phyloP scores from a whole-genome alignment of 2,329 filamentous ascomycete genomes.

The Knufia fluminis region DNA sequence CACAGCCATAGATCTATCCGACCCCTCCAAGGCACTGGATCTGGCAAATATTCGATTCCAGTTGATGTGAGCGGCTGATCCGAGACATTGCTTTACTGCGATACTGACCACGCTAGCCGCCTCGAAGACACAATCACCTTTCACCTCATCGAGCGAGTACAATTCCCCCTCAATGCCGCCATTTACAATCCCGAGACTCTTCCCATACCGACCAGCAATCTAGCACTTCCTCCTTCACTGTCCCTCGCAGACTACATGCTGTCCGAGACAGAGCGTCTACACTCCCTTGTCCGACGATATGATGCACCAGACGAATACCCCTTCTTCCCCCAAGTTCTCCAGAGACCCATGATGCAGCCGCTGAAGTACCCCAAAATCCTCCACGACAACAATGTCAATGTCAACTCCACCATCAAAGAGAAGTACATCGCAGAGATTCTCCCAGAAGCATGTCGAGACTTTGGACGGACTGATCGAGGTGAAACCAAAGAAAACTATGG shows the following conservation, averaged over 20 bases:
- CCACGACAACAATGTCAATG: slow-evolving; percentile 78
- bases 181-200: slow-evolving; percentile 81
- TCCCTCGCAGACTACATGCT: slow-evolving; percentile 94
- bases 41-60: slow-evolving; percentile 87
- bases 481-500: slow-evolving; percentile 93
- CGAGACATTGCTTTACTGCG: not conserved
- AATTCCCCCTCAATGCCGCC: slow-evolving; percentile 83
- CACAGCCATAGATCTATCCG: slow-evolving; percentile 74
- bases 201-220: slow-evolving; percentile 58
- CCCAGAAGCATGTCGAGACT: slow-evolving; percentile 70
- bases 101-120: slow-evolving; percentile 50
- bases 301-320: slow-evolving; percentile 95
- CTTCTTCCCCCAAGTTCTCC: slow-evolving; percentile 79
- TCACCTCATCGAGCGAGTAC: slow-evolving; percentile 93
- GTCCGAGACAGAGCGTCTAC: slow-evolving; percentile 76
- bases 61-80: slow-evolving; percentile 59
- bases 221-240: slow-evolving; percentile 90
- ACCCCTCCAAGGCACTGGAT: slow-evolving; percentile 77
- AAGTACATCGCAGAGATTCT: slow-evolving; percentile 79
- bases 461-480: slow-evolving; percentile 67
- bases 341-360: slow-evolving; percentile 74
- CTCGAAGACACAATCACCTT: slow-evolving; percentile 97
- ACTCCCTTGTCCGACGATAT: slow-evolving; percentile 88
- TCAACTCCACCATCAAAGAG: slow-evolving; percentile 77
- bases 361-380: slow-evolving; percentile 82